Base-by-base conservation (phyloP, 2,329 filamentous ascomycete genomes). In the Pseudogymnoascus sp. region DNA sequence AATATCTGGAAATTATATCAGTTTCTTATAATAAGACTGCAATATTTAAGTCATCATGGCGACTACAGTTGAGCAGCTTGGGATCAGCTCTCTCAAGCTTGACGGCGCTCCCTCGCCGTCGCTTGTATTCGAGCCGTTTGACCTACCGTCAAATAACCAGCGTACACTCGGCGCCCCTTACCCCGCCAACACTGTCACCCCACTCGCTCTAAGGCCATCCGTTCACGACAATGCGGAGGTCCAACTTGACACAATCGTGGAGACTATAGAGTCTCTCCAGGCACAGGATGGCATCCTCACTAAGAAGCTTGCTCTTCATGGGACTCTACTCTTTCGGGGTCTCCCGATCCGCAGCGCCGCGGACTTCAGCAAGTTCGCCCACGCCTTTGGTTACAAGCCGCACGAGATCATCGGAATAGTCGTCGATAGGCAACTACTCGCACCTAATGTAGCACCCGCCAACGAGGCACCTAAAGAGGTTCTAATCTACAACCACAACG, bases 321-420 rank as follows among this genome's bases (percentile, higher is more conserved):
- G 79, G 4, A 75, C 78, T 2, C 69, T 81, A 1, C 75, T 81
- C 8, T 81, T 81, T 69, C 75, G 79, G 31, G 74, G 73, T 21
- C 70, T 81, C 5, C 78, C 78, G 4, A 80, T 81, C 60, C 71
- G 75, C 42, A 70, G 72, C 62, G 79, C 78, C 1, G 65, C 76
- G 4, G 78, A 80, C 29, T 81, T 81, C 67, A 79, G 77, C 70
- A 74, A 70, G 64, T 81, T 82, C 66, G 77, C 78, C 0, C 79
- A 81, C 64, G 77, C 79, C 0, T 82, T 81, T 66, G 78, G 78
- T 0, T 79, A 75, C 65, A 71, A 67, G 1, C 78, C 79, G 1
- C 79, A 81, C 62, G 79, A 81, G 66, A 80, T 80, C 63, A 81
- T 82, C 60, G 79, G 79, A 0, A 81, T 80, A 51, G 78, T 80